A percentile compares a stretch with the other conserved stretches of the same genome.
Evolutionary conservation across 2,329 filamentous ascomycete genomes (phyloP).

Genomic region (Trichoderma semiorbis): DNA sequence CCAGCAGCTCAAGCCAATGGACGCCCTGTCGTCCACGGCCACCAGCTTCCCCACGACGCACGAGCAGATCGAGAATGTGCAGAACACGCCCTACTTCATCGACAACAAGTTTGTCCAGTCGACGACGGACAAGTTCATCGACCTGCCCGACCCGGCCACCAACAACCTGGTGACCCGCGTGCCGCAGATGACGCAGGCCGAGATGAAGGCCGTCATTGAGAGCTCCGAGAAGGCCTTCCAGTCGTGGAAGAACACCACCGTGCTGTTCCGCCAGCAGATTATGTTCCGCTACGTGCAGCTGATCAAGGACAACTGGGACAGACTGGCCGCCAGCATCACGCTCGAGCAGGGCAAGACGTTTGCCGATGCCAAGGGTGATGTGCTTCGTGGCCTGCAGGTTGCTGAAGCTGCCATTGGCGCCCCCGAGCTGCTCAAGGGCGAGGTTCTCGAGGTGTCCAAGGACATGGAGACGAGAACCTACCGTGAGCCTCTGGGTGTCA

Average conservation of each 20-base stretch:
- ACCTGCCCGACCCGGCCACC: slow-evolving; percentile 77
- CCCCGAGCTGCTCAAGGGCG: slow-evolving; percentile 76
- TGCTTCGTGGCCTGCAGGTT: slow-evolving; percentile 77
- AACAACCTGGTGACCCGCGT: slow-evolving; percentile 83
- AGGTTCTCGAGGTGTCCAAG: slow-evolving; percentile 80
- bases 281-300: slow-evolving; percentile 83
- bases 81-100: slow-evolving; percentile 76
- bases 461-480: slow-evolving; percentile 88
- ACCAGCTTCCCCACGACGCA: slow-evolving; percentile 67
- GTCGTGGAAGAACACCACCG: slow-evolving; percentile 67
- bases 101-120: slow-evolving; percentile 75
- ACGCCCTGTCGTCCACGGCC: slow-evolving; percentile 52
- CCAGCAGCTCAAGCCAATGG: slow-evolving; percentile 51
- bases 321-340: slow-evolving; percentile 78
- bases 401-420: slow-evolving; percentile 79
- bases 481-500: slow-evolving; percentile 75
- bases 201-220: slow-evolving; percentile 71
- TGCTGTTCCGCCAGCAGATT: slow-evolving; percentile 74
- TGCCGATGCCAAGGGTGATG: slow-evolving; percentile 77
- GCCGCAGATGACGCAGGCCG: slow-evolving; percentile 74
- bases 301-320: slow-evolving; percentile 81
- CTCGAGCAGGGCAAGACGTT: slow-evolving; percentile 88
- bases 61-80: slow-evolving; percentile 63
- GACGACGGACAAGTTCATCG: slow-evolving; percentile 67
- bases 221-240: slow-evolving; percentile 74